Conservation (phyloP, 176 grass and related monocot genomes). For the Rhynchospora breviuscula region DNA sequence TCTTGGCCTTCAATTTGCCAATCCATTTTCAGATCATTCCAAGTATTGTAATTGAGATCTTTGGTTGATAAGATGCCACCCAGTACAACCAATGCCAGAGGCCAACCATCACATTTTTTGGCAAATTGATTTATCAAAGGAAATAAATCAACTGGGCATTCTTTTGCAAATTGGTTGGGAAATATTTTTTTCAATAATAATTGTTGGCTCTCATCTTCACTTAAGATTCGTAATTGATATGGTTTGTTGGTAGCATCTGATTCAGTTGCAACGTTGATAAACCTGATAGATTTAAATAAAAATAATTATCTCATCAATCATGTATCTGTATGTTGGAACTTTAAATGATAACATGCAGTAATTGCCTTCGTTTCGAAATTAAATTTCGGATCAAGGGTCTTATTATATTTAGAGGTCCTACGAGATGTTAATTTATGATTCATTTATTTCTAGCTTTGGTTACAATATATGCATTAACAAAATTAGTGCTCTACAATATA, state of each 20-base stretch:
- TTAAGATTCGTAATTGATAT: neutral
- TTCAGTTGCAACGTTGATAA: neutral
- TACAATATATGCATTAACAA: too few species aligned
- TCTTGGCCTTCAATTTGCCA: neutral
- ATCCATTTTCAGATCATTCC: neutral
- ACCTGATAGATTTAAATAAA: too few species aligned
- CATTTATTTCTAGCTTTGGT: too few species aligned
- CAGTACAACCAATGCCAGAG: slow-evolving; percentile 18
- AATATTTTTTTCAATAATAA: slow-evolving; percentile 11
- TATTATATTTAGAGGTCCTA: too few species aligned
- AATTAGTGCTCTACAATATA: too few species aligned
- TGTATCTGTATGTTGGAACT: too few species aligned
- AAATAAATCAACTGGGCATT: neutral
- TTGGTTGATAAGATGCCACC: slow-evolving; percentile 21
- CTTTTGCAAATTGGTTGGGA: neutral
- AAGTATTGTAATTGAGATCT: neutral
- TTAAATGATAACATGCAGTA: too few species aligned
- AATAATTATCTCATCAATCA: too few species aligned
- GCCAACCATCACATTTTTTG: slow-evolving; percentile 20
- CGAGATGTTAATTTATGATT: too few species aligned
- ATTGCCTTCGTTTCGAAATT: too few species aligned
- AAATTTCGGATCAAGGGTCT: too few species aligned
- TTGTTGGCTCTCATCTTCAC: slow-evolving; percentile 15
- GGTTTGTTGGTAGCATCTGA: neutral
- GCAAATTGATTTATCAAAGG: neutral